A percentile compares a stretch with the other conserved stretches of the same genome.
Conservation (phyloP, 2,329 filamentous ascomycete genomes). For the Epichloe elymi region DNA sequence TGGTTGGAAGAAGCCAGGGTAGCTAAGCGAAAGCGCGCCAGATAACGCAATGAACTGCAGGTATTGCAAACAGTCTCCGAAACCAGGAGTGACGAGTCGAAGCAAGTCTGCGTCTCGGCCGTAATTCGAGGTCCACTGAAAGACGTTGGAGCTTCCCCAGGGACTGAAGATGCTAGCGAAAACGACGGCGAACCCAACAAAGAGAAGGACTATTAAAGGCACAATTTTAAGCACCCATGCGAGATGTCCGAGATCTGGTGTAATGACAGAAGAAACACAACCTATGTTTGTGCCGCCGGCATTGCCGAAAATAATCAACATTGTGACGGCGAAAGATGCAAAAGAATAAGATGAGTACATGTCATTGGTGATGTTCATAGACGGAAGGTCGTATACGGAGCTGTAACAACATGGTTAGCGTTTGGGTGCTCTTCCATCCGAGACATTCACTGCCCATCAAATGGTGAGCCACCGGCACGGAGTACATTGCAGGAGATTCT, state of each 20-base stretch:
- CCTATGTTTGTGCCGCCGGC: constrained; percentile 48
- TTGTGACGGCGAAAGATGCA: constrained; percentile 61
- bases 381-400: constrained; percentile 39
- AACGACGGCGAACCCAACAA: constrained; percentile 71
- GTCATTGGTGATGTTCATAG: constrained; percentile 60
- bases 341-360: constrained; percentile 80
- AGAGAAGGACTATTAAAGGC: constrained; percentile 62
- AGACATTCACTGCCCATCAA: too few relatives aligned
- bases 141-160: constrained; percentile 83
- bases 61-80: constrained; percentile 93
- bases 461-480: too few relatives aligned
- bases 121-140: constrained; percentile 96
- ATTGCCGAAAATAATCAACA: constrained; percentile 68
- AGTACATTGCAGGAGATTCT: background rate
- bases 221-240: constrained; percentile 60
- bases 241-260: constrained; percentile 65
- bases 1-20: constrained; percentile 90
- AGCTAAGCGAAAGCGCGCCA: constrained; percentile 73
- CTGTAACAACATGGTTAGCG: background rate
- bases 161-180: constrained; percentile 81
- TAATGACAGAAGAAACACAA: constrained; percentile 72
- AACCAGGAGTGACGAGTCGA: constrained; percentile 85
- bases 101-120: constrained; percentile 86
- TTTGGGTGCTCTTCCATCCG: constrained; percentile 2
- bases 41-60: constrained; percentile 86